Conservation (phyloP, 352 stramenopile genomes). For the Phytopythium ostracodes region DNA sequence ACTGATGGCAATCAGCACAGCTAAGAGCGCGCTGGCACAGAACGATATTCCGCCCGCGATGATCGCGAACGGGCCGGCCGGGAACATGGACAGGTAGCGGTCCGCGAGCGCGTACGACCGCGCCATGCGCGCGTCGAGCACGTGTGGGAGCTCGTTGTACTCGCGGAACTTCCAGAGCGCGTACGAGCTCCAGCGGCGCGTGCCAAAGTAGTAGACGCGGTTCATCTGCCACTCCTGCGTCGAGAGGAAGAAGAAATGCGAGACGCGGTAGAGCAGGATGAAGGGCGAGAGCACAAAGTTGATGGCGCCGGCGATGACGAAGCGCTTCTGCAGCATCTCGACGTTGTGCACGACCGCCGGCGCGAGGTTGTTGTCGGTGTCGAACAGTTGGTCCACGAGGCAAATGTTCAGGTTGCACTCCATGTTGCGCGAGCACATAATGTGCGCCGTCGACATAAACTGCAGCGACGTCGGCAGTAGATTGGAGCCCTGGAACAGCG, state of each 20-base stretch:
- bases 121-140: conserved; percentile 92
- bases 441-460: conserved; percentile 67
- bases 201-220: conserved; percentile 91
- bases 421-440: conserved; percentile 88
- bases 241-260: conserved; percentile 97
- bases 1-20: conserved; percentile 90
- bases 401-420: conserved; percentile 96
- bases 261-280: conserved; percentile 95
- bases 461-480: conserved; percentile 70
- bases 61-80: conserved; percentile 82
- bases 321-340: conserved; percentile 88
- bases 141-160: conserved; percentile 98
- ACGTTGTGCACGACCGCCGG: conserved; percentile 92
- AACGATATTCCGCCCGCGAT: conserved; percentile 93
- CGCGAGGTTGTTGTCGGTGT: conserved; percentile 65
- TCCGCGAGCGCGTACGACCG: conserved; percentile 91
- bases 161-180: conserved; percentile 93
- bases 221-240: conserved; percentile 95
- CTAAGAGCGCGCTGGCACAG: conserved; percentile 94
- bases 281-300: conserved; percentile 97
- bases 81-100: conserved; percentile 94
- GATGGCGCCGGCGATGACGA: conserved; percentile 92
- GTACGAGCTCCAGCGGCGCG: conserved; percentile 91
- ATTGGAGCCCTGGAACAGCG: conserved; percentile 88
- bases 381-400: conserved; percentile 97